Conservation (phyloP, 768 basidiomycete genomes). For the Tephrocybe sp. region DNA sequence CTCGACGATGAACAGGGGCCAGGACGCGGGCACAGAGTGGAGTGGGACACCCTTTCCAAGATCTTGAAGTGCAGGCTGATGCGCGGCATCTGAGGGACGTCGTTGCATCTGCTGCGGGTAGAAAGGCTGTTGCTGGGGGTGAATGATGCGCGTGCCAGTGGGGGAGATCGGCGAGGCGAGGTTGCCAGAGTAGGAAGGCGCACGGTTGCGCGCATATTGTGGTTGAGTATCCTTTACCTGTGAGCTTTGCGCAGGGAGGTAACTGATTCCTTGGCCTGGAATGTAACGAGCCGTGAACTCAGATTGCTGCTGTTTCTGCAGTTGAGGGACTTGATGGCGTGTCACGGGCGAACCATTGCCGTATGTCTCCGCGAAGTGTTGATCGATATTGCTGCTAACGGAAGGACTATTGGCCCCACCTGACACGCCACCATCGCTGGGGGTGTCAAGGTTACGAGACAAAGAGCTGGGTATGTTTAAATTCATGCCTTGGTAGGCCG, state of each 20-base stretch:
- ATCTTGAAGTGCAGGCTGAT: constrained; percentile 38
- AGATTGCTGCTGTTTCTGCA: constrained; percentile 24
- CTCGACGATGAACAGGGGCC: constrained; percentile 93
- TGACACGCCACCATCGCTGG: constrained; percentile 60
- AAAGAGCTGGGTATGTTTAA: constrained; percentile 49
- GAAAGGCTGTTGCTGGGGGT: constrained; percentile 45
- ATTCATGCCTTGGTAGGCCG: constrained; percentile 59
- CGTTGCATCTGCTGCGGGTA: constrained; percentile 41
- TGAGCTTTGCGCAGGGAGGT: constrained; percentile 17
- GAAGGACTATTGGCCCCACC: constrained; percentile 48
- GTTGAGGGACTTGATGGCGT: constrained; percentile 18
- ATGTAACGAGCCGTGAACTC: constrained; percentile 58
- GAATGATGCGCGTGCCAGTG: constrained; percentile 31
- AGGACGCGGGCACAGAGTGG: constrained; percentile 74
- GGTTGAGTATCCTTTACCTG: constrained; percentile 20
- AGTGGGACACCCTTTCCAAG: constrained; percentile 91
- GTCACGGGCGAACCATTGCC: constrained; percentile 23
- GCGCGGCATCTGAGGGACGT: constrained; percentile 36
- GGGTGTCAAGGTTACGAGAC: constrained; percentile 55
- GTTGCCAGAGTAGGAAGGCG: constrained; percentile 37
- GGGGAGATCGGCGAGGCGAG: constrained; percentile 61
- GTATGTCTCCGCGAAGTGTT: constrained; percentile 38
- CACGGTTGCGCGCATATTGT: constrained; percentile 38
- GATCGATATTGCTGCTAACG: constrained; percentile 41
- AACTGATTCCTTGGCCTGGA: constrained; percentile 43